These are phyloP conservation scores for Acidomyces sp. DNA, from an alignment of 495 filamentous ascomycete species.

Conservation along the genomic window DNA sequence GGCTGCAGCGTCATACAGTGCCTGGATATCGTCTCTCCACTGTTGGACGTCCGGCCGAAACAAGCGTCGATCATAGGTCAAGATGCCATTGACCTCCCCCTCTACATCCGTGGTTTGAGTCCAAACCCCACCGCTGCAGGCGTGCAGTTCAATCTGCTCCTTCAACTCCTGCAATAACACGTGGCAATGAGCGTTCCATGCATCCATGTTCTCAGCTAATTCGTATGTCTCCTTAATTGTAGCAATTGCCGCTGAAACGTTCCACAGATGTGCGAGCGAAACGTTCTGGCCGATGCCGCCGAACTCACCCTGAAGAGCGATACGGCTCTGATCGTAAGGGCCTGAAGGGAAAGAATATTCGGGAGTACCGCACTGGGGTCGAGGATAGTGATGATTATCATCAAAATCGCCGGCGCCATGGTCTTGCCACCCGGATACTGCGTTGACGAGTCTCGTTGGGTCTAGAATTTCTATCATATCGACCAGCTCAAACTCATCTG, in stretches of 20 bases:
- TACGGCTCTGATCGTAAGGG: slow-evolving; percentile 46
- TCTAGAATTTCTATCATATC: slow-evolving; percentile 41
- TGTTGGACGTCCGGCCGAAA: slow-evolving; percentile 40
- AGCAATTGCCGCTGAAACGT: slow-evolving; percentile 39
- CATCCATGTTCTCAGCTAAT: slow-evolving; percentile 40
- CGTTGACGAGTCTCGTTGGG: slow-evolving; percentile 47
- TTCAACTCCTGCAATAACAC: slow-evolving; percentile 38
- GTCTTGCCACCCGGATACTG: slow-evolving; percentile 48
- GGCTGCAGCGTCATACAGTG: slow-evolving; percentile 44
- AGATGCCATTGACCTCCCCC: slow-evolving; percentile 58
- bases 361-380: slow-evolving; percentile 57
- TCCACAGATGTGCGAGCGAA: slow-evolving; percentile 46
- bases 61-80: slow-evolving; percentile 50
- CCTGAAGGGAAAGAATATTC: slow-evolving; percentile 43
- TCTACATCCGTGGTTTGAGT: slow-evolving; percentile 66
- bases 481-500: slow-evolving; percentile 44
- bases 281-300: slow-evolving; percentile 53
- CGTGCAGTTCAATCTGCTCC: slow-evolving; percentile 42
- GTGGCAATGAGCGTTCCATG: slow-evolving; percentile 53
- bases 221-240: slow-evolving; percentile 55
- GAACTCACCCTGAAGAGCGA: slow-evolving; percentile 57
- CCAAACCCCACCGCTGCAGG: slow-evolving; percentile 47
- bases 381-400: slow-evolving; percentile 62
- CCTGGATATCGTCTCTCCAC: slow-evolving; percentile 49
- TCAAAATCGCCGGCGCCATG: slow-evolving; percentile 46